Conservation (phyloP, 192 early-diverging fungal species). For the Kickxella alabastrina region DNA sequence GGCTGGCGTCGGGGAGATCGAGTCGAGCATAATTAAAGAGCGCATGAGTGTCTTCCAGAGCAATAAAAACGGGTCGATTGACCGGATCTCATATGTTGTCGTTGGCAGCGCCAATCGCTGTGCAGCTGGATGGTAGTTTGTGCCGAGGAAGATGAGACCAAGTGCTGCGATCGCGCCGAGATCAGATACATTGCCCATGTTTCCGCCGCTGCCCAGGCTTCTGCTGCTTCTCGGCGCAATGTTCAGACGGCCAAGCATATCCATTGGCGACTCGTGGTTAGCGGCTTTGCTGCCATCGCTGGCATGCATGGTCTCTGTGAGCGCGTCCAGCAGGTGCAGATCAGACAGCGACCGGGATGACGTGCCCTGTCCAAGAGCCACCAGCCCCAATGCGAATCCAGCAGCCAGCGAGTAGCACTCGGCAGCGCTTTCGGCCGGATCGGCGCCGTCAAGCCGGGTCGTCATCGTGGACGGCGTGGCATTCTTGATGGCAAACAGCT, state of each 20-base stretch:
- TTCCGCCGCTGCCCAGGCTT: background rate
- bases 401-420: slow-evolving; percentile 73
- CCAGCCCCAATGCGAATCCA: slow-evolving; percentile 81
- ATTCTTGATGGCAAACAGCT: slow-evolving; percentile 35
- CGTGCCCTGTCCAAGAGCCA: slow-evolving; percentile 66
- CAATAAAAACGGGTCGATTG: slow-evolving; percentile 68
- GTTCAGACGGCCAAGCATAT: slow-evolving; percentile 11
- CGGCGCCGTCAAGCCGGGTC: slow-evolving; percentile 17
- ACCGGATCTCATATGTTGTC: slow-evolving; percentile 58
- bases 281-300: background rate
- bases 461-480: slow-evolving; percentile 2
- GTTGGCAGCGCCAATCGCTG: slow-evolving; percentile 60
- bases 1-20: slow-evolving; percentile 56
- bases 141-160: slow-evolving; percentile 79
- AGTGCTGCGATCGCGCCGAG: slow-evolving; percentile 72
- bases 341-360: slow-evolving; percentile 53
- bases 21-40: slow-evolving; percentile 73
- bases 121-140: slow-evolving; percentile 65
- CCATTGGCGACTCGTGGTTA: slow-evolving; percentile 1
- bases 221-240: slow-evolving; percentile 2
- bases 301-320: slow-evolving; percentile 49
- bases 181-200: slow-evolving; percentile 9
- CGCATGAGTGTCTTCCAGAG: slow-evolving; percentile 63
- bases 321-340: slow-evolving; percentile 55
- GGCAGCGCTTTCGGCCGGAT: slow-evolving; percentile 49